Base-by-base conservation (phyloP, 2,329 filamentous ascomycete species). In the Rhynchosporium graminicola region DNA sequence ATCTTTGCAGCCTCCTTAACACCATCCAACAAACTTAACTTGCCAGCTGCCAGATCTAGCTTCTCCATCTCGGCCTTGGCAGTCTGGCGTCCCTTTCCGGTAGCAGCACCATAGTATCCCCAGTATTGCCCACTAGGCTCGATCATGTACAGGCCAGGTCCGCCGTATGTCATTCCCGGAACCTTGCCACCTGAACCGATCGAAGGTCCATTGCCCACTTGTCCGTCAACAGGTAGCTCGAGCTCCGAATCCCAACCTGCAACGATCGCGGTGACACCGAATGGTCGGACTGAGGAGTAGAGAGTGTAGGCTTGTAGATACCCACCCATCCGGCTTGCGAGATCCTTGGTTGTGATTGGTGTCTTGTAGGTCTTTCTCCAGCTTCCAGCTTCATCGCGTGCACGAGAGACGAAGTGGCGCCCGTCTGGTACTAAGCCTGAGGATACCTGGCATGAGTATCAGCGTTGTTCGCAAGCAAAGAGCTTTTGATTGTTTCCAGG, bases 21-120 rank as follows among this genome's bases (percentile, higher is more conserved):
- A 57, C 89, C 95, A 74, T 98, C 88, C 74, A 89, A 82, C 63
- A 99, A 81, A 65, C 88, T 90, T 60, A 98, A 83, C 56, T 83
- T 88, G 60, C 87, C 89, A 10, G 87, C 88, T 59, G 87, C 82
- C 63, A 99, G 85, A 76, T 98, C 92, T 63, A 99, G 84, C 84
- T 99, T 99, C 85, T 99, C 95, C 65, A 99, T 85, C 82, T 99
- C 95, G 8, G 94, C 92, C 83, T 99, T 99, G 74, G 95, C 95
- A 59, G 93, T 89, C 80, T 99, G 95, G 71, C 95, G 86, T 67
- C 95, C 95, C 80, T 99, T 99, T 74, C 95, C 95, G 13, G 95
- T 97, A 56, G 95, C 95, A 45, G 95, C 95, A 71, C 95, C 95
- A 77, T 97, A 97, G 83, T 99, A 99, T 64, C 95, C 95, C 95